phyloP scores from a whole-genome alignment of 306 rosid species.

The Ochetophila trinervis region DNA sequence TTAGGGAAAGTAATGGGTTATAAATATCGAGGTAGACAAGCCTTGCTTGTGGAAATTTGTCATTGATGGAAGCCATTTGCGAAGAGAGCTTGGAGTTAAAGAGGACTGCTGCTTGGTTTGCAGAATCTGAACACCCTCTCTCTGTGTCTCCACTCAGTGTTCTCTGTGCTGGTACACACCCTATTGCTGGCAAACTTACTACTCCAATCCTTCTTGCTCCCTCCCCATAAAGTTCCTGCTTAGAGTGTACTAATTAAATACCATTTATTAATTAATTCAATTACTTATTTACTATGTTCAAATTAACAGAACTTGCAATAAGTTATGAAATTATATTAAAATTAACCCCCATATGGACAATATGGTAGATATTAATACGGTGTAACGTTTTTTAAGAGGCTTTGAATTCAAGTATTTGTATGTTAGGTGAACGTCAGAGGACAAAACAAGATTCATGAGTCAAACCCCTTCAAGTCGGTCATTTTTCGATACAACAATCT shows the following conservation, averaged over 20 bases:
- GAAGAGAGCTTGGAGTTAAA: conserved; percentile 61
- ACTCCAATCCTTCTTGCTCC: conserved; percentile 75
- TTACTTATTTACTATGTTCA: no score
- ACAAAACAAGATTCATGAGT: no score
- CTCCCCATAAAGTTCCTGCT: conserved; percentile 50
- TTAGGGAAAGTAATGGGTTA: conserved; percentile 26
- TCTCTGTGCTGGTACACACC: conserved; percentile 72
- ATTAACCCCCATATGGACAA: no score
- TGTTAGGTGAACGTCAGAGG: no score
- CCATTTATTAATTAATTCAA: not conserved
- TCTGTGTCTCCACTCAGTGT: conserved; percentile 44
- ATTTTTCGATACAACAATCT: no score
- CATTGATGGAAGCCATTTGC: conserved; percentile 25
- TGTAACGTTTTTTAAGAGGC: no score
- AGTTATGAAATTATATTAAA: no score
- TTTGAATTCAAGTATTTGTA: no score
- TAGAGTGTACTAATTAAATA: not conserved
- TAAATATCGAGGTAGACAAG: conserved; percentile 62
- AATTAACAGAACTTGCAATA: no score
- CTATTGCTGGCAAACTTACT: conserved; percentile 42
- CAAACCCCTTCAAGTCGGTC: no score
- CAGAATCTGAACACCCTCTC: conserved; percentile 40
- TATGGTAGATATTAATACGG: no score
- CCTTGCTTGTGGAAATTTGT: conserved; percentile 38
- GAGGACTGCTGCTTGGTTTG: conserved; percentile 50